These are phyloP conservation scores for Tetracladium setigerum DNA, from an alignment of 495 filamentous ascomycete species.

Conservation along the genomic window DNA sequence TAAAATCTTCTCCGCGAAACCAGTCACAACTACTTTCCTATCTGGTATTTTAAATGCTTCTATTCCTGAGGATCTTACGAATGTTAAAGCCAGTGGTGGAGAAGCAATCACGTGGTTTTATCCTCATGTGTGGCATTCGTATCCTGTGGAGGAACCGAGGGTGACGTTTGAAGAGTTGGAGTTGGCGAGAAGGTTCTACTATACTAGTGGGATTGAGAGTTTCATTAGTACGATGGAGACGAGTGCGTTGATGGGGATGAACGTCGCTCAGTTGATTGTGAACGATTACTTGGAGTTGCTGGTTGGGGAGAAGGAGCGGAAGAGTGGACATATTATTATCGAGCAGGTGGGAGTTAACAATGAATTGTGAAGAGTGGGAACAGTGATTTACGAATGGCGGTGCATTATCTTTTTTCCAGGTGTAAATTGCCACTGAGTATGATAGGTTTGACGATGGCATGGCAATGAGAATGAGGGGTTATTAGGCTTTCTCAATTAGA, in stretches of 20 bases:
- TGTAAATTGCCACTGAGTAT: too few relatives aligned
- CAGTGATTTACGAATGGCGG: not conserved
- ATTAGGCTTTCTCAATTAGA: too few relatives aligned
- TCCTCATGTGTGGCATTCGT: slow-evolving; percentile 64
- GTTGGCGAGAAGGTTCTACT: slow-evolving; percentile 66
- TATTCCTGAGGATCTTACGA: slow-evolving; percentile 10
- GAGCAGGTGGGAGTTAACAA: not conserved
- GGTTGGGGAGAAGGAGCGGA: slow-evolving; percentile 5
- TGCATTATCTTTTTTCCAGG: too few relatives aligned
- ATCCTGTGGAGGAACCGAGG: slow-evolving; percentile 75
- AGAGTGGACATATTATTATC: not conserved
- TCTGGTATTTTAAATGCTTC: slow-evolving; percentile 20
- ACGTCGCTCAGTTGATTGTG: slow-evolving; percentile 74
- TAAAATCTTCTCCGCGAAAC: slow-evolving; percentile 86
- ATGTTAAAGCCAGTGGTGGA: slow-evolving; percentile 24
- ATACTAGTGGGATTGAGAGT: slow-evolving; percentile 87
- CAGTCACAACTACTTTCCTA: slow-evolving; percentile 56
- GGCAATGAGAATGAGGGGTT: too few relatives aligned
- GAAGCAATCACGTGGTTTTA: slow-evolving; percentile 72
- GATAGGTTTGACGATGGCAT: too few relatives aligned
- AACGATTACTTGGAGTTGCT: slow-evolving; percentile 33
- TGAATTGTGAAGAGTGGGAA: slow-evolving; percentile 2
- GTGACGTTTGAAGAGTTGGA: slow-evolving; percentile 80
- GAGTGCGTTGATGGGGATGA: slow-evolving; percentile 89
- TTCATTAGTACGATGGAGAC: slow-evolving; percentile 99